Base-by-base conservation (phyloP, 164 flowering plant genomes). In the Berberis vulgaris region DNA sequence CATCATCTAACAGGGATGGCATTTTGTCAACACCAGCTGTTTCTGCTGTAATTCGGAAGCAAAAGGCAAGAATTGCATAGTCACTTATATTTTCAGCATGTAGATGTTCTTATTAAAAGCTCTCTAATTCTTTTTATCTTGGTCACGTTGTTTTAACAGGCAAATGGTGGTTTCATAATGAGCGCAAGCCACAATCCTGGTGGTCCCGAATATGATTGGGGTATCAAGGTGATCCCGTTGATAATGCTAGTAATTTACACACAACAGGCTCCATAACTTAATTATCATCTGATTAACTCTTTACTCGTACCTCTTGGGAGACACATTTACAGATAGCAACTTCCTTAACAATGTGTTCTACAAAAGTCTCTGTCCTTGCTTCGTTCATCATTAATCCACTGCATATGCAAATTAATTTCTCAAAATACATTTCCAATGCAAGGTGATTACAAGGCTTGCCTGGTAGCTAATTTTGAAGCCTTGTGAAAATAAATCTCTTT, bases 171-270 rank as follows among this genome's bases (percentile, higher is more conserved):
- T 53, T 94, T 94, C 71, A 90, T 94, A 78, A 94, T 94, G 99
- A 94, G 99, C 76, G 99, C 97, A 63, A 94, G 99, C 75, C 97
- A 94, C 70, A 94, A 94, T 80, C 99, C 96, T 68, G 99, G 99
- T 64, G 99, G 97, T 12, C 97, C 96, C 64, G 97, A 94, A 58
- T 87, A 94, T 76, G 99, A 94, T 65, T 94, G 99, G 99, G 99
- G 99, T 59, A 86, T 91, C 77, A 94, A 94, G 97, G 99, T 93
- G 75, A 45, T 52, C 54, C 49, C 56, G 45, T n/a, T 10, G 13
- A 7, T 54, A 45, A 45, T 57, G 10, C 26, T 43, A 43, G 13
- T 44, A 2, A 5, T 26, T 26, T 26, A 26, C 2, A 60, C 41
- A 1, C 43, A 6, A 44, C 44, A 52, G 41, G 69, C 45, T 53